Evolutionary conservation across 139 green algal species (phyloP), one percentile per base, ranked within the genome.

Genomic region (Volvox reticuliferus): DNA sequence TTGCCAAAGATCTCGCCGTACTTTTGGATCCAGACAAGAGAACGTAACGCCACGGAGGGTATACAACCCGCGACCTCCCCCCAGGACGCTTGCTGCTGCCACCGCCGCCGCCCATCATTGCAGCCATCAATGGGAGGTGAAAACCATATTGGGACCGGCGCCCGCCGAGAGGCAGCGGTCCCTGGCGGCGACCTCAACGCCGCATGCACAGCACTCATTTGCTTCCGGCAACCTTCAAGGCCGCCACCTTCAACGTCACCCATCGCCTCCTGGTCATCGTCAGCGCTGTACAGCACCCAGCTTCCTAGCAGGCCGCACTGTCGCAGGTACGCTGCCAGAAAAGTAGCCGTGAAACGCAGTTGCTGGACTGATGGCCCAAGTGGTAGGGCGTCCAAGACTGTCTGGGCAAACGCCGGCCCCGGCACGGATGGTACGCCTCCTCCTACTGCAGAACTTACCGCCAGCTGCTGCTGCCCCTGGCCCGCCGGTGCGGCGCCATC

Each of bases 261-360:
- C 65, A 24, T 30, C 21, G 21, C 65, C 24, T 28, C 65, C 2
- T 73, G 6, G 2, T 73, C 65, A 24, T 73, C 65, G 61, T n/a
- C 32, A 9, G 5, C 36, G 61, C 19, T 62, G 63, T 79, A 88
- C 82, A 79, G 65, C 65, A 88, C 82, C 82, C 82, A 88, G 21
- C 21, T 1, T 26, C 35, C 82, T 35, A 81, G 16, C 24, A 69
- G 1, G 26, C 36, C 84, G 36, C 68, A 80, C 1, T 44, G 35
- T 9, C 68, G 84, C 17, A 89, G 84, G 68, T 81, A 89, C 16
- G 35, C 36, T 9, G 26, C 84, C 62, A 80, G 36, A 18, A 89
- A n/a, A 1, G 84, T 81, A 17, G 84, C 35, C 16, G 26, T 35
- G 84, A 80, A 80, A 37, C 84, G 84, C 84, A 89, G 68, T 9